phyloP scores from a whole-genome alignment of 495 filamentous ascomycete species.

The Cercophora sp. region DNA sequence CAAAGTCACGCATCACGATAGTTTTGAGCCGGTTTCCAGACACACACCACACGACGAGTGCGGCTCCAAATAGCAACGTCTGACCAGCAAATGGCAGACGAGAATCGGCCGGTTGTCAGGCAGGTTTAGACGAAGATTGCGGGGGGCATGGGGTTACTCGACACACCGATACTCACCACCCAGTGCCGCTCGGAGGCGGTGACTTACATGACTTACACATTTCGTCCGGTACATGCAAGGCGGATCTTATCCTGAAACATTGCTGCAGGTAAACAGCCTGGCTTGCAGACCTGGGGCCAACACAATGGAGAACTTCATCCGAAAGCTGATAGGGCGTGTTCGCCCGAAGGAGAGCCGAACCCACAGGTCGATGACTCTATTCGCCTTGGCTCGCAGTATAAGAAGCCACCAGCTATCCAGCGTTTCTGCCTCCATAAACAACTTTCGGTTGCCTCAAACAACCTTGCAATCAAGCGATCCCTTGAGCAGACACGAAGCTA shows the following conservation, averaged over 20 bases:
- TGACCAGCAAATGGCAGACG: slow-evolving; percentile 1
- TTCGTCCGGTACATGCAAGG: slow-evolving; percentile 5
- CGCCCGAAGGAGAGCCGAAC: too few species aligned
- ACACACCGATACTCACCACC: neutral
- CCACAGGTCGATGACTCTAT: too few species aligned
- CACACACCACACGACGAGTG: neutral
- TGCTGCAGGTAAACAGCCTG: neutral
- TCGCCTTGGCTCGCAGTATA: too few species aligned
- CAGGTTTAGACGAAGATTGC: slow-evolving; percentile 18
- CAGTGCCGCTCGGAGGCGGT: neutral
- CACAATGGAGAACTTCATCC: neutral
- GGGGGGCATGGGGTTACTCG: neutral
- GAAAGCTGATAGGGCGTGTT: too few species aligned
- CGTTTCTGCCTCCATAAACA: too few species aligned
- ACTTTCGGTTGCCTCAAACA: too few species aligned
- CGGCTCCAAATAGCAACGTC: neutral
- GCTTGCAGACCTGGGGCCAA: neutral
- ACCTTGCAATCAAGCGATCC: too few species aligned
- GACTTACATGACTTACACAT: neutral
- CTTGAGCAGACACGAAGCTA: too few species aligned
- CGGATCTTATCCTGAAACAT: slow-evolving; percentile 7
- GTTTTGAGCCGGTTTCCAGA: neutral
- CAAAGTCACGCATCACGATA: neutral
- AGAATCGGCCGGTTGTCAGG: neutral
- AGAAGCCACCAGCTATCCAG: too few species aligned